Base-by-base conservation (phyloP, 768 basidiomycete genomes). In the Leccinum arenicola region DNA sequence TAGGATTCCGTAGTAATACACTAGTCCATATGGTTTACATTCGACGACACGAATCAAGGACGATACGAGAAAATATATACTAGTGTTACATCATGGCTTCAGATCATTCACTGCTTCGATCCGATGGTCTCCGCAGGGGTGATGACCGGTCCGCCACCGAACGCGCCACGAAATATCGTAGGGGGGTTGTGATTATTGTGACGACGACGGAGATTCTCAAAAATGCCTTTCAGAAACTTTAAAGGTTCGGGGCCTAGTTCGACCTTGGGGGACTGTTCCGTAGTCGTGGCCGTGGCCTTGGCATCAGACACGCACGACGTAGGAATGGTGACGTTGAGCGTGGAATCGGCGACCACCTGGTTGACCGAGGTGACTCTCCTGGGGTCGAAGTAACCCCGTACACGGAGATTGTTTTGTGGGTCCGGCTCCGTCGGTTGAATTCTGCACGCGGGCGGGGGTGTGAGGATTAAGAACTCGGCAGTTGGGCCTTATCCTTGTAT, bases 381-480 rank as follows among this genome's bases (percentile, higher is more conserved):
- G 3, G 75, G 76, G 47, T 76, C 74, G 54, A 76, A 76, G 15
- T 68, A 72, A 11, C 75, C 74, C 3, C 25, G 71, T 6, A 68
- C 21, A 14, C 23, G 68, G 5, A 55, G 43, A 1, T 62, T 63
- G 0, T 62, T 63, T 57, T 61, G 60, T 0, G 66, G 70, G 5
- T 54, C 48, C 56, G 65, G 62, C 57, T 74, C 67, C 3, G 73
- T 75, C 15, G 72, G 64, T 56, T 72, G 53, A 5, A 73, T 73
- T 11, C 72, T 74, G 40, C 43, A 35, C 70, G 40, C 40, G n/a
- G n/a, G n/a, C 7, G n/a, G 33, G 10, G n/a, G 40, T n/a, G 4
- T 19, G 1, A 43, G 8, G 27, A 27, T 27, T 27, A 8, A n/a
- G n/a, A 80, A 84, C 75, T 83, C 86, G 36, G 76, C 72, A 10